phyloP scores from a whole-genome alignment of 148 eudicot genomes.

The Bassia scoparia region DNA sequence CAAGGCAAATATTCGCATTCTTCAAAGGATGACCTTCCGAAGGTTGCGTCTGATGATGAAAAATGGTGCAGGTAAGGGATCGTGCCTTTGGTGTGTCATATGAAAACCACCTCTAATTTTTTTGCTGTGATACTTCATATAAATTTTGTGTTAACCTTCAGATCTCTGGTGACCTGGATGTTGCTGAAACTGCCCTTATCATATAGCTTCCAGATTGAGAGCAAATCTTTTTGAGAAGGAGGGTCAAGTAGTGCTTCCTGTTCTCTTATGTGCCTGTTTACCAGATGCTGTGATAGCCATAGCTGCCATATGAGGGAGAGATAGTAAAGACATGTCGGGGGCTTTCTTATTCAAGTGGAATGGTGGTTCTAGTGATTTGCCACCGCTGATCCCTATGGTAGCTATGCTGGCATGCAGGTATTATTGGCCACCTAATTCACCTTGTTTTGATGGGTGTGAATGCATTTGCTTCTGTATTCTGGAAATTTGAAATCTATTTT shows the following conservation, averaged over 20 bases:
- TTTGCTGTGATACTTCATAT: neutral
- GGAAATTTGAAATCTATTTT: neutral
- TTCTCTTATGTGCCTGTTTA: constrained; percentile 70
- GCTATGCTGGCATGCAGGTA: constrained; percentile 80
- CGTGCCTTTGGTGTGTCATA: neutral
- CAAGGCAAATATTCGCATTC: constrained; percentile 89
- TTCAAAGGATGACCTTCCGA: constrained; percentile 88
- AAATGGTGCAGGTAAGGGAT: constrained; percentile 83
- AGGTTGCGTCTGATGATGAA: constrained; percentile 81
- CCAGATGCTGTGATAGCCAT: constrained; percentile 57
- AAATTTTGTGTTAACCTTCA: constrained; percentile 19
- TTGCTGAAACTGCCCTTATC: constrained; percentile 84
- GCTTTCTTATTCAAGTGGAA: constrained; percentile 70
- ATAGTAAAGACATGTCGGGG: constrained; percentile 70
- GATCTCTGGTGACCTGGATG: constrained; percentile 92
- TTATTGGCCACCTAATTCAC: neutral
- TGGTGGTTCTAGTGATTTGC: constrained; percentile 59
- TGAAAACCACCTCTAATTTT: neutral
- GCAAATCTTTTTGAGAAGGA: constrained; percentile 92
- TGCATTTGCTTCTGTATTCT: neutral
- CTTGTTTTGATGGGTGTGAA: neutral
- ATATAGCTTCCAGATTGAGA: constrained; percentile 73
- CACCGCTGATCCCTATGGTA: constrained; percentile 65
- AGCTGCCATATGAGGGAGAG: constrained; percentile 75
- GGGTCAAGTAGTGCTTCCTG: constrained; percentile 78